Conservation (phyloP, 768 basidiomycete species). For the Calocybe indica region DNA sequence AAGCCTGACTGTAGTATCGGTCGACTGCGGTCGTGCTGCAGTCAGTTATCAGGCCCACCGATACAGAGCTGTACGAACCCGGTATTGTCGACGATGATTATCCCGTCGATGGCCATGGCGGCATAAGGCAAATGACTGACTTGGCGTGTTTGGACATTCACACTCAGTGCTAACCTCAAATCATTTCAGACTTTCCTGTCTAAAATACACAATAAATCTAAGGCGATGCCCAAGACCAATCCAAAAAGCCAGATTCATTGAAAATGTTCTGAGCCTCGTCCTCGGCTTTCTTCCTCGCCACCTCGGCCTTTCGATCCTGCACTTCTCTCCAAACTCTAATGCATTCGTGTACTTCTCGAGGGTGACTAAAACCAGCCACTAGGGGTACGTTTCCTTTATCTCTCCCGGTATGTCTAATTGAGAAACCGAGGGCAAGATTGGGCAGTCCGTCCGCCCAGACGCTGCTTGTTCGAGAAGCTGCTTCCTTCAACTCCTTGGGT, state of each 20-base stretch:
- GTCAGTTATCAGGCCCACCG: slow-evolving; percentile 9
- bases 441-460: slow-evolving; percentile 45
- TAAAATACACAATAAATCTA: slow-evolving; percentile 4
- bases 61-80: slow-evolving; percentile 43
- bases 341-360: slow-evolving; percentile 69
- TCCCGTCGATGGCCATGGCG: slow-evolving; percentile 71
- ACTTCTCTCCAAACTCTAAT: slow-evolving; percentile 64
- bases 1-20: slow-evolving; percentile 92
- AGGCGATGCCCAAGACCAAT: slow-evolving; percentile 74
- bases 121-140: neutral
- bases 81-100: slow-evolving; percentile 71
- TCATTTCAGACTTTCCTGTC: slow-evolving; percentile 1
- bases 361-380: slow-evolving; percentile 68
- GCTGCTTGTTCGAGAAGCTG: slow-evolving; percentile 31
- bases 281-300: slow-evolving; percentile 38
- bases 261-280: slow-evolving; percentile 38
- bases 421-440: slow-evolving; percentile 69
- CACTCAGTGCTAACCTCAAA: no score
- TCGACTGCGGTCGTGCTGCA: slow-evolving; percentile 33
- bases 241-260: slow-evolving; percentile 42
- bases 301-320: slow-evolving; percentile 26
- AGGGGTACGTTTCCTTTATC: slow-evolving; percentile 44
- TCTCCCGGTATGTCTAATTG: slow-evolving; percentile 43
- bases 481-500: slow-evolving; percentile 39
- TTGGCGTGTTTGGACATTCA: slow-evolving; percentile 8